phyloP scores from a whole-genome alignment of 2,329 filamentous ascomycete genomes.

The Echinosphaeria canescens region DNA sequence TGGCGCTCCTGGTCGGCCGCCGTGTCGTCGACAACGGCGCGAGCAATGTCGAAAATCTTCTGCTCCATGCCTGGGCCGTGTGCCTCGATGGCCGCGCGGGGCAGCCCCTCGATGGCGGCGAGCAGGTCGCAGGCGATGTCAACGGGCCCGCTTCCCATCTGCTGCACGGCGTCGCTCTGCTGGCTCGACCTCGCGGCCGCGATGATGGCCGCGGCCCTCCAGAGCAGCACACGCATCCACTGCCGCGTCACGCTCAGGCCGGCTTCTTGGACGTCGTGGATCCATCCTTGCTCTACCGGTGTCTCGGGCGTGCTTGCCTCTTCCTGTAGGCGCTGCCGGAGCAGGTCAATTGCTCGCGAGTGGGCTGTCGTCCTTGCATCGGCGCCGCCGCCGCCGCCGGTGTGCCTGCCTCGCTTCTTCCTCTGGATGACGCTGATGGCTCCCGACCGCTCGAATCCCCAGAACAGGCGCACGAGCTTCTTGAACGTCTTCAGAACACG shows the following conservation, averaged over 20 bases:
- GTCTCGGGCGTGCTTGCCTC: conserved; percentile 14
- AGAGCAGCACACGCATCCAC: conserved; percentile 26
- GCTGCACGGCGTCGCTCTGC: no score
- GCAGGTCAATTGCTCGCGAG: conserved; percentile 10
- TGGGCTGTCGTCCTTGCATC: conserved; percentile 8
- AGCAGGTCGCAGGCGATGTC: conserved; percentile 22
- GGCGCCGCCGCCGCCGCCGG: no score
- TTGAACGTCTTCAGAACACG: conserved; percentile 24
- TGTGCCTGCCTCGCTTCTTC: no score
- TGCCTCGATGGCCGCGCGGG: conserved; percentile 21
- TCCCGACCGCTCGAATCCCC: conserved; percentile 24
- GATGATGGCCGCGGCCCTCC: conserved; percentile 14
- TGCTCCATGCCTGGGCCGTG: conserved; percentile 25
- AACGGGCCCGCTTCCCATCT: no score
- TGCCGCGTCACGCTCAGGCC: conserved; percentile 25
- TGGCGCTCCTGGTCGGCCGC: conserved; percentile 6
- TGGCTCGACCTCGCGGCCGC: conserved; percentile 10
- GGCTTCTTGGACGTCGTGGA: conserved; percentile 24
- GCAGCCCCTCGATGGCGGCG: conserved; percentile 17
- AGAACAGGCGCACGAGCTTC: conserved; percentile 24
- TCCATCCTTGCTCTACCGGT: no score
- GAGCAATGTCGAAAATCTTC: conserved; percentile 23
- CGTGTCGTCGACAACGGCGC: conserved; percentile 17
- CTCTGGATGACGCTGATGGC: conserved; percentile 22
- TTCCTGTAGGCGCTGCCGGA: conserved; percentile 20